phyloP scores from a whole-genome alignment of 495 filamentous ascomycete species.

The Cenococcum geophilum region DNA sequence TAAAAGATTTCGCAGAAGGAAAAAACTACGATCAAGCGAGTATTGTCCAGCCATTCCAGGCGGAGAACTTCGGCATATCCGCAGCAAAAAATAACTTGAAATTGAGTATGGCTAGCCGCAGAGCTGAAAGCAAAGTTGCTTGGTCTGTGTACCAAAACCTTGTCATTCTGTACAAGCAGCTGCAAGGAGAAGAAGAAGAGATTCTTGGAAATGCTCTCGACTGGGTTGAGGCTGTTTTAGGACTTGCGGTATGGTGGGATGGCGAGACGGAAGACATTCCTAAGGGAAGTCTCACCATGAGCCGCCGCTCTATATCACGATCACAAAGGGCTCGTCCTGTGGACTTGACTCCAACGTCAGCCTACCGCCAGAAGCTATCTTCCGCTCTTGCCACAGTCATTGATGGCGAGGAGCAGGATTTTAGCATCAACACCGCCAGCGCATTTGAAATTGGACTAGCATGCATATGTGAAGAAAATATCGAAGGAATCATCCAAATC shows the following conservation, averaged over 20 bases:
- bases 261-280: slow-evolving; percentile 56
- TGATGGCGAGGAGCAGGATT: slow-evolving; percentile 44
- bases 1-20: slow-evolving; percentile 52
- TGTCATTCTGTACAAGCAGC: slow-evolving; percentile 63
- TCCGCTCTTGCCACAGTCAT: slow-evolving; percentile 48
- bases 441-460: slow-evolving; percentile 72
- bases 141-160: slow-evolving; percentile 81
- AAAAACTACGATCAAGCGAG: slow-evolving; percentile 22
- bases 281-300: slow-evolving; percentile 33
- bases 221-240: slow-evolving; percentile 81
- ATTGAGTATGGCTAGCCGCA: slow-evolving; percentile 58
- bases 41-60: slow-evolving; percentile 37
- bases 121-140: slow-evolving; percentile 75
- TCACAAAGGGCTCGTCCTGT: slow-evolving; percentile 36
- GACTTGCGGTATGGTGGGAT: slow-evolving; percentile 82
- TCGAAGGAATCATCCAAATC: slow-evolving; percentile 65
- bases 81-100: slow-evolving; percentile 34
- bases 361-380: slow-evolving; percentile 51
- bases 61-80: slow-evolving; percentile 51
- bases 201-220: slow-evolving; percentile 67
- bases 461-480: slow-evolving; percentile 68
- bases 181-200: slow-evolving; percentile 62
- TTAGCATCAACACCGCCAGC: slow-evolving; percentile 65
- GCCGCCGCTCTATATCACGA: slow-evolving; percentile 33
- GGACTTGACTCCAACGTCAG: slow-evolving; percentile 44